phyloP scores from a whole-genome alignment of 305 asterid species.

The Vinca major region DNA sequence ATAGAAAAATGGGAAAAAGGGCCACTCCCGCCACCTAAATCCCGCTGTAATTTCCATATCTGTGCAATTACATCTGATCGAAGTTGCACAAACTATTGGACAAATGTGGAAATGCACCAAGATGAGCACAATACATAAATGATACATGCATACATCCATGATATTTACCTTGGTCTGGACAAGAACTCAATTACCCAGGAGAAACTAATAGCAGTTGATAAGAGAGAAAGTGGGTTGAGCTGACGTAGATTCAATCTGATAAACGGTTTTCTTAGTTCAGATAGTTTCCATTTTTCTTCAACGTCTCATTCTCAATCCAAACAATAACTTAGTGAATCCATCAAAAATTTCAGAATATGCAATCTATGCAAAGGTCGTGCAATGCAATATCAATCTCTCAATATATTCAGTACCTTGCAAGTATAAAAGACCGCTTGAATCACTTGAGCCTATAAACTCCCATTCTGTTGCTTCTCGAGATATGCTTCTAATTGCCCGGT shows the following conservation, averaged over 20 bases:
- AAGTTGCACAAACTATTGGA: neutral
- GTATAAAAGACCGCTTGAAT: neutral
- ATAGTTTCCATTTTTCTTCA: neutral
- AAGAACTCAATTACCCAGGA: neutral
- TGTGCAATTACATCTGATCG: neutral
- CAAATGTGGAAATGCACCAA: neutral
- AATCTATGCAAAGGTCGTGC: neutral
- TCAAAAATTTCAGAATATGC: neutral
- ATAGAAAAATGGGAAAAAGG: neutral
- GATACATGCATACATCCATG: neutral
- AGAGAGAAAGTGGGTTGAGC: neutral
- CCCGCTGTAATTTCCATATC: neutral
- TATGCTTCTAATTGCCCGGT: conserved; percentile 54
- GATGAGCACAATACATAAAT: neutral
- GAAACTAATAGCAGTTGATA: neutral
- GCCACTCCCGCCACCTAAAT: neutral
- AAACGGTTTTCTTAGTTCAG: neutral
- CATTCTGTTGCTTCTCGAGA: conserved; percentile 60
- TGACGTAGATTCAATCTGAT: neutral
- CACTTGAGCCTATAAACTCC: conserved; percentile 33
- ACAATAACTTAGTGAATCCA: neutral
- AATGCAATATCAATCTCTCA: neutral
- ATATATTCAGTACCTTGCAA: conserved; percentile 6
- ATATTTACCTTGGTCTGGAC: neutral
- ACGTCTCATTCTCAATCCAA: neutral